A percentile compares a stretch with the other conserved stretches of the same genome.
Evolutionary conservation across 2,329 filamentous ascomycete species (phyloP).

Genomic region (Sarocladium strictum): DNA sequence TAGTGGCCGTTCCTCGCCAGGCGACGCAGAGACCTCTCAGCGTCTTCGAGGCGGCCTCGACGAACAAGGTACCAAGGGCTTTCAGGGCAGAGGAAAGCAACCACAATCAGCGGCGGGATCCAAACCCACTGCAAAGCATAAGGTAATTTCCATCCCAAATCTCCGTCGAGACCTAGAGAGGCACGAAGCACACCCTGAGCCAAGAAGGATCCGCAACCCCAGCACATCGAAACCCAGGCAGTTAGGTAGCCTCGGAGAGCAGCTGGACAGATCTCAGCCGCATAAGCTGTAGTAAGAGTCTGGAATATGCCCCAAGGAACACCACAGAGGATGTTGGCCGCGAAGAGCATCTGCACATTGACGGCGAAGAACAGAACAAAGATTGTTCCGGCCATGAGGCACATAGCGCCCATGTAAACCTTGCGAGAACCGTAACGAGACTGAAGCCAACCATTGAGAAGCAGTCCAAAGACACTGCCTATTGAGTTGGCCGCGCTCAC

Average conservation of each 20-base stretch:
- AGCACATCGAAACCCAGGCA: constrained; percentile 35
- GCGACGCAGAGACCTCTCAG: constrained; percentile 22
- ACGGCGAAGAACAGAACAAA: constrained; percentile 35
- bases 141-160: constrained; percentile 24
- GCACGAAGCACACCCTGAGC: constrained; percentile 29
- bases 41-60: constrained; percentile 23
- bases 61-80: constrained; percentile 36
- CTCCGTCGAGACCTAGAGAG: constrained; percentile 12
- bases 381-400: constrained; percentile 30
- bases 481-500: constrained; percentile 34
- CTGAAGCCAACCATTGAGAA: constrained; percentile 36
- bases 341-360: constrained; percentile 28
- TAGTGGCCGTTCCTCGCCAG: constrained; percentile 25
- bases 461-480: constrained; percentile 39
- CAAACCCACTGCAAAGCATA: constrained; percentile 40
- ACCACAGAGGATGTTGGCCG: constrained; percentile 34
- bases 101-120: constrained; percentile 28
- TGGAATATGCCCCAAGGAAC: constrained; percentile 35
- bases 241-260: constrained; percentile 32
- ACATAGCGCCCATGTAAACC: constrained; percentile 35
- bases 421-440: constrained; percentile 34
- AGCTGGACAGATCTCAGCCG: constrained; percentile 30
- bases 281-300: constrained; percentile 36
- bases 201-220: constrained; percentile 33
- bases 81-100: constrained; percentile 32